Conservation (phyloP, 73 alveolate species). For the Paraurostyla sp. region DNA sequence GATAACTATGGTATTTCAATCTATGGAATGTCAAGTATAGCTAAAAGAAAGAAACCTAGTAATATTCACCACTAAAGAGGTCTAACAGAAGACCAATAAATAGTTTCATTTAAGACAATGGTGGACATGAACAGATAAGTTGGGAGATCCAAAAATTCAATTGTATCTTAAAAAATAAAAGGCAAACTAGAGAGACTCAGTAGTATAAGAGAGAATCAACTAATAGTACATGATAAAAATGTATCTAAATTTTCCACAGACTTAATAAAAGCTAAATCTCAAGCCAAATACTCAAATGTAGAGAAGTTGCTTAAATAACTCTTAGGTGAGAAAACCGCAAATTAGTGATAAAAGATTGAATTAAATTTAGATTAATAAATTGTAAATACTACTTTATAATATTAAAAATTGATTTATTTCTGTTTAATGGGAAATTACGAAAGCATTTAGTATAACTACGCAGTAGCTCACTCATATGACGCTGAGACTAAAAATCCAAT, state of each 20-base stretch:
- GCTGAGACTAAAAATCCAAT: neutral
- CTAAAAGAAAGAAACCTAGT: neutral
- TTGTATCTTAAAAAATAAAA: neutral
- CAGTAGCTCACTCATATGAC: neutral
- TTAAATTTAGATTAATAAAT: too few species aligned
- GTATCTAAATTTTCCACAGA: too few species aligned
- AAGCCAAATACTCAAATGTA: too few species aligned
- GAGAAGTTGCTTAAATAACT: too few species aligned
- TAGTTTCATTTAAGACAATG: neutral
- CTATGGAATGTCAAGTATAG: too few species aligned
- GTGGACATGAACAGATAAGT: constrained; percentile 26
- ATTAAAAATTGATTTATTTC: too few species aligned
- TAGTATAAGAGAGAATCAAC: neutral
- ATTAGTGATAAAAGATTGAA: too few species aligned
- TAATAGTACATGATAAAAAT: too few species aligned
- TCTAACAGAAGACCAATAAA: neutral
- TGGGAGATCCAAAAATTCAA: neutral
- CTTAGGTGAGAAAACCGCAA: too few species aligned
- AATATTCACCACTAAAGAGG: neutral
- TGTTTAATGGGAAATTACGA: constrained; percentile 23
- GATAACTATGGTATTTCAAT: too few species aligned
- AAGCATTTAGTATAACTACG: neutral
- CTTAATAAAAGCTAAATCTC: too few species aligned
- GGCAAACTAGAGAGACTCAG: neutral
- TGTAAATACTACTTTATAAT: too few species aligned